Percentiles rank a stretch among this genome's conserved stretches.
These are phyloP conservation scores for Suhomyces coccinellae DNA, from an alignment of 1,139 yeast species.

Conservation along the genomic window DNA sequence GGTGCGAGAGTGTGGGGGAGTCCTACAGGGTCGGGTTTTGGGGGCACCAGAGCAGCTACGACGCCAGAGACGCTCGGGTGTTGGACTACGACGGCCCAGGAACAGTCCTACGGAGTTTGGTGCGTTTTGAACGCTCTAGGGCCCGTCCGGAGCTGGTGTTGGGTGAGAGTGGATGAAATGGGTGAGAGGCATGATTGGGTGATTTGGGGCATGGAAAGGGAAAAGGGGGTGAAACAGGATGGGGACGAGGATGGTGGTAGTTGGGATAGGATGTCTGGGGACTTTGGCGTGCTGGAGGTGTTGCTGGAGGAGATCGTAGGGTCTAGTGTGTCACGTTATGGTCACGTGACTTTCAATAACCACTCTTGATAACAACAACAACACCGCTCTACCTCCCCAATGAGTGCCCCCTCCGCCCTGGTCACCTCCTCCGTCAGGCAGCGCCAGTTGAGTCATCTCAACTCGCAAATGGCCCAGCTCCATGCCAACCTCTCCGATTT, in stretches of 20 bases:
- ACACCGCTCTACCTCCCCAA: not conserved
- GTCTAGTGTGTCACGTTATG: not conserved
- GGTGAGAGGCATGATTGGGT: not conserved
- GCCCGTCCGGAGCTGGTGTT: not conserved
- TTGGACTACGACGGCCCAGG: too few species aligned
- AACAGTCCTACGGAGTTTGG: not conserved
- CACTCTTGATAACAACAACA: not conserved
- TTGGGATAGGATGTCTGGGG: too few species aligned
- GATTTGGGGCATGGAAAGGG: not conserved
- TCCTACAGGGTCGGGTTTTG: not conserved
- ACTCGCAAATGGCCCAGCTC: slow-evolving; percentile 62
- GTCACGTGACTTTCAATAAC: not conserved
- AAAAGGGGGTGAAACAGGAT: not conserved
- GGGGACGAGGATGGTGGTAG: not conserved
- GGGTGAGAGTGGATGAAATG: not conserved
- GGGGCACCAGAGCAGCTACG: not conserved
- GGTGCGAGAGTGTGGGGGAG: slow-evolving; percentile 4
- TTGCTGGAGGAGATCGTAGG: not conserved
- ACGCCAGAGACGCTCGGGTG: not conserved
- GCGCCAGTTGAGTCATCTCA: slow-evolving; percentile 59
- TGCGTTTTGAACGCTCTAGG: not conserved
- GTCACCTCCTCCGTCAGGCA: slow-evolving; percentile 32
- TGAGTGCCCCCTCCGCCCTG: slow-evolving; percentile 7
- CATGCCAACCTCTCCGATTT: slow-evolving; percentile 61
- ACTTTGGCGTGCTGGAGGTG: too few species aligned